Conservation (phyloP, 331 rosid genomes). For the Malus hybrid region DNA sequence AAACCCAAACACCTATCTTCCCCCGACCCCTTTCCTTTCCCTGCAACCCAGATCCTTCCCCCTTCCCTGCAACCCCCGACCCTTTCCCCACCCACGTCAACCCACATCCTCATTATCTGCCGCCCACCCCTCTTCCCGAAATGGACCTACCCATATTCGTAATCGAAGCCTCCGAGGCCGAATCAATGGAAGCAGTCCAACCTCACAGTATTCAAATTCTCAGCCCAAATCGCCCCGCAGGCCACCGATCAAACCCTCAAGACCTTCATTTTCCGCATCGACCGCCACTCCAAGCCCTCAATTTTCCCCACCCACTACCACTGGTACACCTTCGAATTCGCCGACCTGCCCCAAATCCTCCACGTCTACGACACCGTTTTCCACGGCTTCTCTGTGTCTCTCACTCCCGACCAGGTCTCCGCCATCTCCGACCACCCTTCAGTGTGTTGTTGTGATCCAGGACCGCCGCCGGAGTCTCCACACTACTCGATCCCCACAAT, state of each 20-base stretch:
- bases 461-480: conserved; percentile 77
- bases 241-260: conserved; percentile 17
- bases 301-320: conserved; percentile 67
- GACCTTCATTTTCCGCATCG: conserved; percentile 65
- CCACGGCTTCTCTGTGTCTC: conserved; percentile 82
- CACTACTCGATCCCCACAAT: conserved; percentile 96
- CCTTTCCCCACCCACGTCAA: too few relatives aligned
- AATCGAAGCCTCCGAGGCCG: too few relatives aligned
- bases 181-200: too few relatives aligned
- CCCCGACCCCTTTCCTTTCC: too few relatives aligned
- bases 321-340: conserved; percentile 80
- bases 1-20: too few relatives aligned
- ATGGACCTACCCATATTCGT: too few relatives aligned
- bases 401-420: conserved; percentile 32
- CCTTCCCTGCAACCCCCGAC: too few relatives aligned
- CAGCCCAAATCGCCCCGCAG: not conserved
- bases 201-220: conserved; percentile 6
- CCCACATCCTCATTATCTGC: too few relatives aligned
- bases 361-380: conserved; percentile 71
- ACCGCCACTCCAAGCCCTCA: conserved; percentile 58
- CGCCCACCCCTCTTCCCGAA: too few relatives aligned
- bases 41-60: too few relatives aligned
- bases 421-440: conserved; percentile 48
- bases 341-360: conserved; percentile 48
- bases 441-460: conserved; percentile 55